These are phyloP conservation scores for Auricularia sp. DNA, from an alignment of 768 basidiomycete species.

Conservation along the genomic window DNA sequence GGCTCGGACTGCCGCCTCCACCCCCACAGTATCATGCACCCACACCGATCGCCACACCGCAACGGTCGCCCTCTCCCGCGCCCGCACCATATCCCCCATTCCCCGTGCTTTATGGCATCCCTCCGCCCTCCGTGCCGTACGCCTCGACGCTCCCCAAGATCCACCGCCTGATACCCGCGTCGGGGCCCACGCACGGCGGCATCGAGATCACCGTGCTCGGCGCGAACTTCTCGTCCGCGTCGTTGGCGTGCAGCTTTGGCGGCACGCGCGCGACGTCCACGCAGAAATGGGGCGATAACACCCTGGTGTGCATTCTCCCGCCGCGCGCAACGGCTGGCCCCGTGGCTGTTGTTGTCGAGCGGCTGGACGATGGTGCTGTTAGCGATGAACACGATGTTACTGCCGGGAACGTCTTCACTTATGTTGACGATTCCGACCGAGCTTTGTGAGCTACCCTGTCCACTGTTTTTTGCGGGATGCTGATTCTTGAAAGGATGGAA, in stretches of 20 bases:
- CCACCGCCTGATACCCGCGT: constrained; percentile 73
- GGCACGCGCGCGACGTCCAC: constrained; percentile 72
- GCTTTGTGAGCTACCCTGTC: constrained; percentile 52
- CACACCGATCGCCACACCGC: neutral
- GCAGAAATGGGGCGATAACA: constrained; percentile 86
- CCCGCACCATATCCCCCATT: constrained; percentile 31
- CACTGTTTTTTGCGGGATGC: constrained; percentile 9
- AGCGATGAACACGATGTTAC: constrained; percentile 38
- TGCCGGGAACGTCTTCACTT: constrained; percentile 67
- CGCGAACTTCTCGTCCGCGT: constrained; percentile 69
- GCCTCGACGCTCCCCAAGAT: constrained; percentile 47
- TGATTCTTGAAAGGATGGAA: constrained; percentile 60
- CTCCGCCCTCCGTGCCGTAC: constrained; percentile 3
- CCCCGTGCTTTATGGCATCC: constrained; percentile 2
- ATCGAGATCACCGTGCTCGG: constrained; percentile 93
- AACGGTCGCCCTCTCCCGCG: constrained; percentile 33
- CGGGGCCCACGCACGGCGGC: constrained; percentile 83
- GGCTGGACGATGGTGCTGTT: constrained; percentile 39
- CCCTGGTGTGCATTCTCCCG: constrained; percentile 83
- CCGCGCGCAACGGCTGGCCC: constrained; percentile 72
- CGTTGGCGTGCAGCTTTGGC: constrained; percentile 77
- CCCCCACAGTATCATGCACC: neutral
- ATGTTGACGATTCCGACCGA: constrained; percentile 82
- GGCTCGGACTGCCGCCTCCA: neutral
- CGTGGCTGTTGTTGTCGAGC: constrained; percentile 84